A percentile compares a stretch with the other conserved stretches of the same genome.
These are phyloP conservation scores for Globisporangium spiculum DNA, from an alignment of 352 stramenopile genomes.

Conservation along the genomic window DNA sequence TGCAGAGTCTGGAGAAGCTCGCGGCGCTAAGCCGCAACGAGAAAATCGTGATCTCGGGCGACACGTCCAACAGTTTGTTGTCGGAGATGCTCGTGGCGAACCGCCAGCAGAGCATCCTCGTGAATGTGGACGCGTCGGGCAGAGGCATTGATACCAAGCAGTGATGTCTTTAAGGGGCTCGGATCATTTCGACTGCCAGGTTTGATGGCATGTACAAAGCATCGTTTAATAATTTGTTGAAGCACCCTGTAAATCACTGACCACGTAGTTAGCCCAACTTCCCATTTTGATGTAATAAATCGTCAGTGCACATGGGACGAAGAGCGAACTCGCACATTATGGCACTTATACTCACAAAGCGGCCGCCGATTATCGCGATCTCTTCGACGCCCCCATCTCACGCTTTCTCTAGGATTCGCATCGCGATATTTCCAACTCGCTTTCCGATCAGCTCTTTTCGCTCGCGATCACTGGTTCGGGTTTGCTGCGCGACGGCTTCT, in stretches of 20 bases:
- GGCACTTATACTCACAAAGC: background rate
- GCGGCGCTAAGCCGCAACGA: slow-evolving; percentile 39
- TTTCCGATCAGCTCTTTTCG: slow-evolving; percentile 3
- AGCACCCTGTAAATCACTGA: background rate
- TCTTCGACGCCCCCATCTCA: background rate
- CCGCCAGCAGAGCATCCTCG: slow-evolving; percentile 44
- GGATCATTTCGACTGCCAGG: background rate
- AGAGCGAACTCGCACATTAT: background rate
- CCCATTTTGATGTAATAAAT: background rate
- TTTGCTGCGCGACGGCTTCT: slow-evolving; percentile 34
- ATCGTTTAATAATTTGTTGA: background rate
- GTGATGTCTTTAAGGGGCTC: background rate
- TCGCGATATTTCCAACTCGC: background rate
- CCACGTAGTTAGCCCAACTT: too few relatives aligned
- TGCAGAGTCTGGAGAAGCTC: slow-evolving; percentile 45
- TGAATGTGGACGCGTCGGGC: slow-evolving; percentile 31
- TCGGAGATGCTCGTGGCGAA: slow-evolving; percentile 60
- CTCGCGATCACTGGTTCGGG: slow-evolving; percentile 13
- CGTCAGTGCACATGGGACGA: background rate
- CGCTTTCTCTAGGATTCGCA: background rate
- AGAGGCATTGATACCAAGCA: background rate
- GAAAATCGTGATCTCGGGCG: slow-evolving; percentile 43
- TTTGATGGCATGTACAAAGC: background rate
- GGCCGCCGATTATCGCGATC: background rate
- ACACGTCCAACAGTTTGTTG: slow-evolving; percentile 47